Evolutionary conservation across 106 monocot species (phyloP), one percentile per base, ranked within the genome.

Genomic region (Dioscorea dumetorum): DNA sequence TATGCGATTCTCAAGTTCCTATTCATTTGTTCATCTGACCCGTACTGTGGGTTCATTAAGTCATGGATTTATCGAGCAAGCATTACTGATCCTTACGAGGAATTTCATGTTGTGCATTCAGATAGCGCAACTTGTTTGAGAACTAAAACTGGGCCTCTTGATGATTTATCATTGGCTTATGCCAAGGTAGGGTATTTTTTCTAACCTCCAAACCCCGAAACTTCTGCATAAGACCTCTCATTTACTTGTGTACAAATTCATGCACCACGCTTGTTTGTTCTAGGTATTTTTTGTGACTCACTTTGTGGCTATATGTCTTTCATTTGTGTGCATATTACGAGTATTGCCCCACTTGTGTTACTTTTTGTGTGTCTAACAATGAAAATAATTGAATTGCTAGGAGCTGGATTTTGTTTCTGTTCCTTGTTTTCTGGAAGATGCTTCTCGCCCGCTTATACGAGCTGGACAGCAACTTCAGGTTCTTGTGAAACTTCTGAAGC

Each of bases 391-490:
- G 19, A 60, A 70, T 49, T 1, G 35, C 19, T 80, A 91, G 91
- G 87, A 83, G 35, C 74, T 73, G 71, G 70, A 67, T 70, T 24
- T 64, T 59, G 68, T 77, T 15, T 74, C 83, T 58, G 58, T 90
- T 73, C 99, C 99, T 76, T 90, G 78, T 79, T 99, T 99, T 75
- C 74, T 99, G 33, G 67, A 85, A 76, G 81, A 77, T 78, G 61
- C 81, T 35, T 73, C 70, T 58, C 18, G 60, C 59, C 83, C 84
- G 17, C 82, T 99, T 78, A 64, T 99, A 49, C 80, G 83, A 68
- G 76, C 99, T 70, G 99, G 92, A 49, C 84, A 81, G 56, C 99
- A 93, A 61, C 85, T 99, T 74, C 84, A 87, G 68, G 85, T 93
- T 81, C 87, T 99, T 56, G 68, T 87, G 24, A 93, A 87, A 67